A percentile compares a stretch with the other conserved stretches of the same genome.
Conservation (phyloP, 345 rosid species). For the Eucalyptus dawsonii region DNA sequence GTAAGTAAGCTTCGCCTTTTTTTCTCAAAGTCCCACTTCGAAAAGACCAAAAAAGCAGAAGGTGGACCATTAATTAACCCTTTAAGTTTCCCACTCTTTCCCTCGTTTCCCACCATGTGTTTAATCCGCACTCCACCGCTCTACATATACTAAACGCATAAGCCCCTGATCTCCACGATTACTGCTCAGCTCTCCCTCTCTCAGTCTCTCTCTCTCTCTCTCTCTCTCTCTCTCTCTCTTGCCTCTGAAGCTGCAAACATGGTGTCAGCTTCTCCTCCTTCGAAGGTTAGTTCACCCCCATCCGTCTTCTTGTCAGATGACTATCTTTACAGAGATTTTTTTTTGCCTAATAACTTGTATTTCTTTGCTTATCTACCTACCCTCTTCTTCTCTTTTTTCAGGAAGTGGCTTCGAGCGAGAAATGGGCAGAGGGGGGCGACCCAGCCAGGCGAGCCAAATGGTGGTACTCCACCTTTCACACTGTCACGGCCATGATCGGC, state of each 20-base stretch:
- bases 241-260: slow-evolving; percentile 4
- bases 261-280: slow-evolving; percentile 47
- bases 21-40: neutral
- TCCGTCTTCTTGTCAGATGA: neutral
- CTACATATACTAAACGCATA: neutral
- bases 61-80: neutral
- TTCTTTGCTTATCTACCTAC: neutral
- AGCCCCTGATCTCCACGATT: neutral
- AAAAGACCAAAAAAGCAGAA: neutral
- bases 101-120: neutral
- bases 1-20: neutral
- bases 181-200: neutral
- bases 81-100: neutral
- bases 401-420: slow-evolving; percentile 10
- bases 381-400: neutral
- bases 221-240: neutral
- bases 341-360: neutral
- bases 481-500: slow-evolving; percentile 95
- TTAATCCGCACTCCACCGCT: neutral
- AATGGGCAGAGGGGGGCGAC: slow-evolving; percentile 51
- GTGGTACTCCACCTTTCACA: slow-evolving; percentile 97
- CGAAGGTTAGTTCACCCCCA: slow-evolving; percentile 18
- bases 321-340: neutral
- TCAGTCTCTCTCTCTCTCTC: neutral
- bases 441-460: slow-evolving; percentile 71